Percentiles rank a stretch among this genome's conserved stretches.
phyloP scores from a whole-genome alignment of 1,284 basidiomycete species.

The Ganoderma resinaceum region DNA sequence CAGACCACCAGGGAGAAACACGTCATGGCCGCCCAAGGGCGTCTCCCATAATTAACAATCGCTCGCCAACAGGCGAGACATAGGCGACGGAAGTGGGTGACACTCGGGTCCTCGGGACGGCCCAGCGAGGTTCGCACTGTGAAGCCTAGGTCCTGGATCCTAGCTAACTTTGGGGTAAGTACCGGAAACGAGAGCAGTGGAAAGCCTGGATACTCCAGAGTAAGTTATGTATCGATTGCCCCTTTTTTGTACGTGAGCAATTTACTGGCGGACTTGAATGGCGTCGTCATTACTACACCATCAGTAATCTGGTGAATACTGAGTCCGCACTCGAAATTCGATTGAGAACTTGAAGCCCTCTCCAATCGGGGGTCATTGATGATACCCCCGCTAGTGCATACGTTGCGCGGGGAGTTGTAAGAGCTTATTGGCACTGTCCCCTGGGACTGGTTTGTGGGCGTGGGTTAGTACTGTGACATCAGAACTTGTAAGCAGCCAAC shows the following conservation, averaged over 20 bases:
- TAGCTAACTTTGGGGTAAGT: neutral
- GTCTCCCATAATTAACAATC: constrained; percentile 1
- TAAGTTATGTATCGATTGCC: neutral
- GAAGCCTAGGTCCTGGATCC: neutral
- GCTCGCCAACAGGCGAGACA: neutral
- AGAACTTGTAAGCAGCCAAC: neutral
- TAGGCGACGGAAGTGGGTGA: neutral
- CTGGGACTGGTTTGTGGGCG: neutral
- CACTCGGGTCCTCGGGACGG: neutral
- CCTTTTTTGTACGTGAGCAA: neutral
- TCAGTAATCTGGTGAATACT: neutral
- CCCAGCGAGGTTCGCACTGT: neutral
- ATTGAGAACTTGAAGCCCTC: neutral
- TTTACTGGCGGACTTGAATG: neutral
- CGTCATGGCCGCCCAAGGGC: neutral
- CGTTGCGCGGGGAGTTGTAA: constrained; percentile 5
- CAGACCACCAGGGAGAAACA: neutral
- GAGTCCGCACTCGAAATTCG: neutral
- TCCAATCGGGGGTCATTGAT: neutral
- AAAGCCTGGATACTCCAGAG: neutral
- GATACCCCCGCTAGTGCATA: neutral
- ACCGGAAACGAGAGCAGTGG: neutral
- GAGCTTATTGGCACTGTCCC: neutral
- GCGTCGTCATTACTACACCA: neutral
- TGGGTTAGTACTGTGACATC: constrained; percentile 1